Base-by-base conservation (phyloP, 2,329 filamentous ascomycete genomes). In the Plectosphaerella cucumerina region DNA sequence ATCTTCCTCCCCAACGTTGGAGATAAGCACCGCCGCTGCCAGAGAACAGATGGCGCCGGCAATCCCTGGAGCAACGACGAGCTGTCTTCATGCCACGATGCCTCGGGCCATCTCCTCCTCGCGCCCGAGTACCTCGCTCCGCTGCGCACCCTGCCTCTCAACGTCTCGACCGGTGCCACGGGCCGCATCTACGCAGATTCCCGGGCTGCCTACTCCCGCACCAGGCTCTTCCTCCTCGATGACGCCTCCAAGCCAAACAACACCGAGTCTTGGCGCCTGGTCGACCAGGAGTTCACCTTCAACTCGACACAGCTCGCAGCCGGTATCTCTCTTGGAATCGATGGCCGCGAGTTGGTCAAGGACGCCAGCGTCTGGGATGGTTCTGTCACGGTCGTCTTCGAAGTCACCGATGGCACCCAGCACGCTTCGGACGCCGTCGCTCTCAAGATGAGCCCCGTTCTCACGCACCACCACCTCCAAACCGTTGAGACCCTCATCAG, bases 391-490 rank as follows among this genome's bases (percentile, higher is more conserved):
- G 56, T 64, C 37, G 50, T 54, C 8, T 68, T 72, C 48, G 57
- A 56, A 8, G 59, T 73, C 2, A 48, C 50, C 12, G 61, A 64
- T 47, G 54, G 57, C 0, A 47, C 50, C 0, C 23, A 51, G 4
- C 53, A 43, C 12, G 49, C 51, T 2, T 57, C 52, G 0, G 66
- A 69, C 46, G 53, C 45, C 1, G 68, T 72, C 5, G 56, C 56
- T 3, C 53, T 73, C 4, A 65, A 64, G 6, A 60, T 70, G 10
- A 68, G 70, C 1, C 70, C 70, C 0, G 59, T 73, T 3, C 56
- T 72, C 9, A 63, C 61, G 3, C 70, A 73, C 41, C 66, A 72
- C 51, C 68, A 70, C 44, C 49, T 63, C 6, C 66, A 73, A 51
- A 39, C 21, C 5, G 59, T 61, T 0, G 48, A 64, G 9, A 50